Conservation (phyloP, 2,329 filamentous ascomycete species). For the Colletotrichum sidae region DNA sequence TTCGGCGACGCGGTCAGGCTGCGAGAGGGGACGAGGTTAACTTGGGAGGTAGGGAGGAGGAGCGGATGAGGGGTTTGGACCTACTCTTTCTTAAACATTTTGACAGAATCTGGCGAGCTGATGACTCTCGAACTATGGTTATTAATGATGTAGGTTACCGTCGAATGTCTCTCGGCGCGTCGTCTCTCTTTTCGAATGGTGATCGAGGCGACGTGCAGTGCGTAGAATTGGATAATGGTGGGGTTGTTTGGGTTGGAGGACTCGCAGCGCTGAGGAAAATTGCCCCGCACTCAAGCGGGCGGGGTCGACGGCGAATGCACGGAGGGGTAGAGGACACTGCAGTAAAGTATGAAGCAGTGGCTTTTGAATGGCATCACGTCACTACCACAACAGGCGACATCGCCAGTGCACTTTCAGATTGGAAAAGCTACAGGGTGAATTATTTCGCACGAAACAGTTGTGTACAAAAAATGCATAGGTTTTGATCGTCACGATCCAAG, state of each 20-base stretch:
- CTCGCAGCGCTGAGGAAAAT: slow-evolving; percentile 36
- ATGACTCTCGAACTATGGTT: slow-evolving; percentile 1
- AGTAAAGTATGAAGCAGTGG: not conserved
- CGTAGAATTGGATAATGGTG: slow-evolving; percentile 20
- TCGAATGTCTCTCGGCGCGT: slow-evolving; percentile 34
- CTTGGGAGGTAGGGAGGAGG: slow-evolving; percentile 14
- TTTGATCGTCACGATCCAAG: slow-evolving; percentile 5
- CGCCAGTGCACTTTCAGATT: not conserved
- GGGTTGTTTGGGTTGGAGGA: slow-evolving; percentile 36
- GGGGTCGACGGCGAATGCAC: slow-evolving; percentile 41
- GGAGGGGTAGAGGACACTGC: slow-evolving; percentile 24
- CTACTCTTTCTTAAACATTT: slow-evolving; percentile 96
- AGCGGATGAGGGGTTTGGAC: slow-evolving; percentile 42
- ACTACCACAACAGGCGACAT: not conserved
- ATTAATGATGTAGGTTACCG: slow-evolving; percentile 23
- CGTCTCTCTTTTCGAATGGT: slow-evolving; percentile 27
- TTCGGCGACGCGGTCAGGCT: slow-evolving; percentile 84
- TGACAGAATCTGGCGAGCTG: slow-evolving; percentile 44
- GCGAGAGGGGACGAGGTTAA: slow-evolving; percentile 41
- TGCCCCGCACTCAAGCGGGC: slow-evolving; percentile 41
- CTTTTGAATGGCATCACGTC: slow-evolving; percentile 18
- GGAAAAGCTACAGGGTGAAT: not conserved
- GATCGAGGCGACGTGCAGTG: slow-evolving; percentile 11
- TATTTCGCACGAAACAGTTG: not conserved
- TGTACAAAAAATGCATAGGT: not conserved